phyloP scores from a whole-genome alignment of 176 grass and related monocot species.

The Hsuehochloa calcarea region DNA sequence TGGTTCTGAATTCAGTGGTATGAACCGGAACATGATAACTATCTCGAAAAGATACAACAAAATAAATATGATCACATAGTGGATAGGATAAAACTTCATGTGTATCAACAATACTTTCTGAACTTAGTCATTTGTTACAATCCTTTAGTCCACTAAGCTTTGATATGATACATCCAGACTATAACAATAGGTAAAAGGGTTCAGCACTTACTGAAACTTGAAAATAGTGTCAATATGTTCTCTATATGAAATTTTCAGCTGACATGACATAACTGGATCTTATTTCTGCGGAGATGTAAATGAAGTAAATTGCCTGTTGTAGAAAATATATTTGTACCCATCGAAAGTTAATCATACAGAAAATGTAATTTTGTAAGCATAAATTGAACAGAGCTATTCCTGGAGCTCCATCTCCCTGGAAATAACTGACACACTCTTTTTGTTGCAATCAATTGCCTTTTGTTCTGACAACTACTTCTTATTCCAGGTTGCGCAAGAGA shows the following conservation, averaged over 20 bases:
- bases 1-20: slow-evolving; percentile 74
- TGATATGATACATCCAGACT: background rate
- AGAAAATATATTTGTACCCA: slow-evolving; percentile 2
- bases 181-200: slow-evolving; percentile 19
- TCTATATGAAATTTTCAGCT: slow-evolving; percentile 5
- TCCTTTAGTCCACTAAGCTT: background rate
- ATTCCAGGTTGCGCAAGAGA: slow-evolving; percentile 71
- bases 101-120: slow-evolving; percentile 13
- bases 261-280: slow-evolving; percentile 7
- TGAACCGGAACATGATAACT: slow-evolving; percentile 20
- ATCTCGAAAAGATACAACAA: slow-evolving; percentile 20
- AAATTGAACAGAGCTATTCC: background rate
- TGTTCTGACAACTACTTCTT: slow-evolving; percentile 35
- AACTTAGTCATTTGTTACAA: slow-evolving; percentile 5
- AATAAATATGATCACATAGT: slow-evolving; percentile 17
- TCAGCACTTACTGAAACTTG: background rate
- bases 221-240: background rate
- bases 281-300: background rate
- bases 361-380: slow-evolving; percentile 10
- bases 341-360: background rate
- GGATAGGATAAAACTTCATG: slow-evolving; percentile 5
- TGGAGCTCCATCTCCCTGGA: slow-evolving; percentile 14
- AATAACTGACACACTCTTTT: slow-evolving; percentile 8
- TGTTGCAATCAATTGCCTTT: slow-evolving; percentile 19
- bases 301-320: slow-evolving; percentile 7